Base-by-base conservation (phyloP, 192 early-diverging fungal genomes). In the Diversispora eburnea region DNA sequence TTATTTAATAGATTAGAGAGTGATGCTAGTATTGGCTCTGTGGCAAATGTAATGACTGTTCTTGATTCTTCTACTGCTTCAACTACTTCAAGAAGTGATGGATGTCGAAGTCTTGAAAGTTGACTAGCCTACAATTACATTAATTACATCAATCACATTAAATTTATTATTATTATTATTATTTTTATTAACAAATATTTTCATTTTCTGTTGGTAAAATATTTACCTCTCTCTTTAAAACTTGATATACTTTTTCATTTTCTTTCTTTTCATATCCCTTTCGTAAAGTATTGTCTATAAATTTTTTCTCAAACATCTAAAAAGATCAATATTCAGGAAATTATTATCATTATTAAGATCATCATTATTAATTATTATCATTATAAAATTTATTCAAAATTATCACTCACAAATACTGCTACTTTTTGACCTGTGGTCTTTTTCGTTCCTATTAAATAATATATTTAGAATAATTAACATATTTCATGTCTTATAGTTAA, bases 41-140 rank as follows among this genome's bases (percentile, higher is more conserved):
- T 91, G 5, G 87, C 92, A 84, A 95, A 95, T 70, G 85, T 85
- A 41, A 91, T 81, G 0, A 85, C 79, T 41, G 83, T 77, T 43
- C 90, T 83, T 5, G 88, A 85, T 67, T 91, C 89, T 42, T 87
- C 85, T 17, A 92, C 75, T 4, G 92, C 88, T 69, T 93, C 93
- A 7, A 88, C 85, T 42, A 93, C 86, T 72, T 90, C 88, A 42
- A 95, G 74, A 61, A 95, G 80, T 39, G 84, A 85, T 12, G 93
- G 93, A 75, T 95, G 93, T 56, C 93, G 85, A 59, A 95, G 76
- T 17, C 90, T 86, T 17, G 91, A 77, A 4, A 93, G 76, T 77
- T 91, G 85, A 10, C 86, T 81, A 0, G 86, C 86, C 84, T 83
- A 74, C 20, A 58, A 55, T 45, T 25, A 55, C 8, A 54, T 17